Percentiles rank a stretch among this genome's conserved stretches.
Evolutionary conservation across 495 filamentous ascomycete genomes (phyloP).

Genomic region (Xylaria bambusicola): DNA sequence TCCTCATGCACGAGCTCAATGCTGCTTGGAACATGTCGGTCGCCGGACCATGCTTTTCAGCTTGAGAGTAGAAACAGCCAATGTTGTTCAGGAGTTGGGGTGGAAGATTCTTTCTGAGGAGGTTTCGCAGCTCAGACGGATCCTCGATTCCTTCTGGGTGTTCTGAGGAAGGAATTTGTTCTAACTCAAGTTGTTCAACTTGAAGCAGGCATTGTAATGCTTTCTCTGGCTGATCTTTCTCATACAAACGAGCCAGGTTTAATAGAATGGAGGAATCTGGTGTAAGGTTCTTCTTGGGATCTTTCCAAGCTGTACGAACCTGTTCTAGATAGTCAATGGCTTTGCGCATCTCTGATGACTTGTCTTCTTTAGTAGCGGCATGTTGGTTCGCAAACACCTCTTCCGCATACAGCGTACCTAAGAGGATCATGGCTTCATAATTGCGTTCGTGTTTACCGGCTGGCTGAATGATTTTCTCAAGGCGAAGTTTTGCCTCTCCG

Average conservation of each 20-base stretch:
- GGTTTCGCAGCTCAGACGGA: conserved; percentile 56
- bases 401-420: conserved; percentile 88
- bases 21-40: conserved; percentile 85
- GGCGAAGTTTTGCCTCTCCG: conserved; percentile 86
- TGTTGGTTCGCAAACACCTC: conserved; percentile 82
- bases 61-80: conserved; percentile 88
- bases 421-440: conserved; percentile 85
- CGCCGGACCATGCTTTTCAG: conserved; percentile 78
- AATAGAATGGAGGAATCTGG: conserved; percentile 88
- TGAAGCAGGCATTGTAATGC: conserved; percentile 87
- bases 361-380: conserved; percentile 79
- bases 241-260: conserved; percentile 88
- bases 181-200: conserved; percentile 82
- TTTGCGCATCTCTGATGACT: conserved; percentile 76
- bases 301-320: conserved; percentile 89
- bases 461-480: conserved; percentile 90
- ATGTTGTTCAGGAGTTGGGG: conserved; percentile 97
- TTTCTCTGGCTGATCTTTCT: conserved; percentile 80
- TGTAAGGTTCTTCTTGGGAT: conserved; percentile 72
- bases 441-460: conserved; percentile 60
- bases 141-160: conserved; percentile 64
- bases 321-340: conserved; percentile 78
- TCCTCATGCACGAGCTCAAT: conserved; percentile 78
- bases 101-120: conserved; percentile 72
- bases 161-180: conserved; percentile 68